Evolutionary conservation across 768 basidiomycete genomes (phyloP), one percentile per base, ranked within the genome.

Genomic region (Plicaturopsis crispa): DNA sequence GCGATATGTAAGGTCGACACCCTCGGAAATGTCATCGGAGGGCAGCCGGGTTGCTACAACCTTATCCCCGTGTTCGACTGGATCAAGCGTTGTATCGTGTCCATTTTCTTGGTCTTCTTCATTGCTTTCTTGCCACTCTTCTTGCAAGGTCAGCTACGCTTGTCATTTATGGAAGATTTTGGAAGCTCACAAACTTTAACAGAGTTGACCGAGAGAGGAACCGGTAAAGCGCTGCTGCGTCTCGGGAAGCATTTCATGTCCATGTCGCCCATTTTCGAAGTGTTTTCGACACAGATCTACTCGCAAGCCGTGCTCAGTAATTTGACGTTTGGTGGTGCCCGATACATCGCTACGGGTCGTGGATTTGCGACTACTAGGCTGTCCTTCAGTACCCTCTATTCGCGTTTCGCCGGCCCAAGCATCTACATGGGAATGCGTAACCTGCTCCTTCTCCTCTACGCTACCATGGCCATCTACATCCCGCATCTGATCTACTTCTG

Each of bases 401-500:
- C 96, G 14, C 85, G 96, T 38, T 99, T 99, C 63, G 96, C 96
- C 31, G 96, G 96, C 13, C 94, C 96, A n/a, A 93, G 90, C 52
- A 97, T 99, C 58, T 99, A 99, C 69, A 80, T 97, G 73, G 94
- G 94, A 46, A 89, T 98, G 81, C 75, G 96, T 47, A 94, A 93
- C 47, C 69, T 97, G 16, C 66, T 97, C 19, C 56, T 98, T 41
- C 70, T 99, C 50, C 80, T 96, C 39, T 99, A 94, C 56, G 80
- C 83, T 49, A 89, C 92, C 32, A 70, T 98, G 67, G 66, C 89
- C 17, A 75, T 99, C 50, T 98, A 89, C 85, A 86, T 89, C 41
- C 88, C 89, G 4, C 84, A 90, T 62, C 69, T 98, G 50, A 89
- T 94, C 63, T 99, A 98, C 73, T 99, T 98, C 79, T 98, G 94